Conservation (phyloP, 2,329 filamentous ascomycete species). For the Fusarium tuaranense region DNA sequence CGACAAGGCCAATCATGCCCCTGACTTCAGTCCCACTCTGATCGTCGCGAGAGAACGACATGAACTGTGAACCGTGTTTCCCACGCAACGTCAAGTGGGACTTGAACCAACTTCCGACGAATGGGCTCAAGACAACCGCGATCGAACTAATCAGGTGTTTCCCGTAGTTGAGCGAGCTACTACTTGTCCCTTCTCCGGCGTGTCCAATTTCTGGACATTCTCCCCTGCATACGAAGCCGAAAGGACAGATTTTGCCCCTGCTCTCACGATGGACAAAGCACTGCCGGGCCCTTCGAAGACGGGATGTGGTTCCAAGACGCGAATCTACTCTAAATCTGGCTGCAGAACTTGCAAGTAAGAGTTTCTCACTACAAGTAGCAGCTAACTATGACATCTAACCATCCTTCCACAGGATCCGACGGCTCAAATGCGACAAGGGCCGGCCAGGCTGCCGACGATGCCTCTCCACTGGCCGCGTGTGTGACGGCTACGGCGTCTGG, state of each 20-base stretch:
- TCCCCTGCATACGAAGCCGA: not conserved
- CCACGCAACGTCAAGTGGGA: not conserved
- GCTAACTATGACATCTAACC: not conserved
- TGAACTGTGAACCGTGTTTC: not conserved
- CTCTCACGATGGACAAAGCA: not conserved
- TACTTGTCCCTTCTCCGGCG: not conserved
- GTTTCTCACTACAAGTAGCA: not conserved
- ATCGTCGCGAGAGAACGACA: not conserved
- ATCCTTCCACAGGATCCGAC: not conserved
- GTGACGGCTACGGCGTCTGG: constrained; percentile 1
- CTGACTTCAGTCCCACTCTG: not conserved
- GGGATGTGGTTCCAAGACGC: not conserved
- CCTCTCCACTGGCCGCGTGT: not conserved
- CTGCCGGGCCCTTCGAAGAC: too few relatives aligned
- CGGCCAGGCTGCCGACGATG: not conserved
- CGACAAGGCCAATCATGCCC: not conserved
- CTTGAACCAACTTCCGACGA: not conserved
- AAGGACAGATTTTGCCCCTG: not conserved
- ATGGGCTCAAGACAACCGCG: not conserved
- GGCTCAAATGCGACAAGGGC: not conserved
- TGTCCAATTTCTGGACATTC: not conserved
- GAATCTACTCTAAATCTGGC: not conserved
- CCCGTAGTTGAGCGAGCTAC: not conserved
- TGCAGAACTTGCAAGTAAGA: not conserved
- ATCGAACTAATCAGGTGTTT: not conserved